phyloP scores from a whole-genome alignment of 2,329 filamentous ascomycete species.

The Gnomoniopsis smithogilvyi region DNA sequence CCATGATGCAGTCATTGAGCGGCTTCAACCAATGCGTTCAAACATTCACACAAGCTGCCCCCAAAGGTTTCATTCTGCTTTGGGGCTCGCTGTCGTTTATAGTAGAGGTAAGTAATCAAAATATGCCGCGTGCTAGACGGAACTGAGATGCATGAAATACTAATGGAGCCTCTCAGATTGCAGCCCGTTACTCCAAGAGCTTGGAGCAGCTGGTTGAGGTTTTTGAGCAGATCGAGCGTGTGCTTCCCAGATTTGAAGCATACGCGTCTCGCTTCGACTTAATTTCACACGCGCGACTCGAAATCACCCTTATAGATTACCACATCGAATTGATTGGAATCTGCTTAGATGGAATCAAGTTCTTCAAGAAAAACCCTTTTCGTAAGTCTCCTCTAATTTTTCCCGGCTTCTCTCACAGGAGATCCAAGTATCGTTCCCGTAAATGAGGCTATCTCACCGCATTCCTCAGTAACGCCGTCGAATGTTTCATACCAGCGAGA shows the following conservation, averaged over 20 bases:
- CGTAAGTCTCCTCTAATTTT: neutral
- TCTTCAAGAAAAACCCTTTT: neutral
- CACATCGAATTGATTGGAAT: neutral
- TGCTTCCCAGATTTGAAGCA: neutral
- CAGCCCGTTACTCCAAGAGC: neutral
- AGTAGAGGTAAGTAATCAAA: neutral
- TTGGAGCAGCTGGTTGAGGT: neutral
- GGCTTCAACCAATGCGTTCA: neutral
- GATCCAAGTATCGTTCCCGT: too few species aligned
- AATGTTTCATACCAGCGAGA: too few species aligned
- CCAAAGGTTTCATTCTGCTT: neutral
- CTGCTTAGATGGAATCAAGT: neutral
- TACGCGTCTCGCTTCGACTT: neutral
- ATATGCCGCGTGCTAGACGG: neutral
- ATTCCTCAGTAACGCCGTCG: too few species aligned
- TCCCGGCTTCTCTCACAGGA: too few species aligned
- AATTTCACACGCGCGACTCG: neutral
- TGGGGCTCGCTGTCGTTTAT: neutral
- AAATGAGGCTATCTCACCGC: too few species aligned
- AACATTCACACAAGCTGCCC: neutral
- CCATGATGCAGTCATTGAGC: neutral
- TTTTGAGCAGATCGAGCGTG: neutral
- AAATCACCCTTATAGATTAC: neutral
- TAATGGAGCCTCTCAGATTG: neutral
- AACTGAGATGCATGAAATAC: neutral